Evolutionary conservation across 2,329 filamentous ascomycete species (phyloP).

Genomic region (Cladosporium oxysporum): DNA sequence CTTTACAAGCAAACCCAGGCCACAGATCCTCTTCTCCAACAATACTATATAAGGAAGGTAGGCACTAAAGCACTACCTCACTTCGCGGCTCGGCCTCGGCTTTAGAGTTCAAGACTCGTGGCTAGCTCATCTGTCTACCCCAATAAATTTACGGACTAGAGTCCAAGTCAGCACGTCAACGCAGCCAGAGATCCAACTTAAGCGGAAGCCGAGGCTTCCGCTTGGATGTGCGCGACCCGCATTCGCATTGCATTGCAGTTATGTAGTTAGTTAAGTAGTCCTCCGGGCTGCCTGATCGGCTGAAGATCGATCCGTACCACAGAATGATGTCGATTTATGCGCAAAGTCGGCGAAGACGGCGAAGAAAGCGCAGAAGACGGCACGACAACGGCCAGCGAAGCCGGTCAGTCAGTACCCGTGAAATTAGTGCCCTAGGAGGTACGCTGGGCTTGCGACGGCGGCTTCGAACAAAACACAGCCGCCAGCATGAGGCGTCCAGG

Average conservation of each 20-base stretch:
- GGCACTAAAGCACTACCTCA: not conserved
- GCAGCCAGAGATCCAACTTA: not conserved
- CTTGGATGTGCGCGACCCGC: not conserved
- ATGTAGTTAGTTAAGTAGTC: no score
- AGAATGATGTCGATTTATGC: not conserved
- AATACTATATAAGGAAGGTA: not conserved
- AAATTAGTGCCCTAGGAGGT: not conserved
- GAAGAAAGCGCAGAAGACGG: not conserved
- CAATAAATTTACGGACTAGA: not conserved
- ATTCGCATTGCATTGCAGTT: not conserved
- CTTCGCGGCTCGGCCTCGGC: not conserved
- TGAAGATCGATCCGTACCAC: not conserved
- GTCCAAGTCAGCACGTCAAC: constrained; percentile 1
- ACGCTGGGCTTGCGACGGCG: not conserved
- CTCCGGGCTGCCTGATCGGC: not conserved
- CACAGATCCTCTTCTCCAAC: not conserved
- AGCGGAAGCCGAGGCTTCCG: not conserved
- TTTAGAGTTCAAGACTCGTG: constrained; percentile 7
- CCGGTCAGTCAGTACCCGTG: not conserved
- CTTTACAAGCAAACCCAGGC: not conserved
- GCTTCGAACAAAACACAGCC: not conserved
- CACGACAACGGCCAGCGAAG: not conserved
- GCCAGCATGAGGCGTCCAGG: not conserved
- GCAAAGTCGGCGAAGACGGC: not conserved
- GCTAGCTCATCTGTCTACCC: constrained; percentile 3